phyloP scores from a whole-genome alignment of 306 rosid genomes.

The Vicia villosa region DNA sequence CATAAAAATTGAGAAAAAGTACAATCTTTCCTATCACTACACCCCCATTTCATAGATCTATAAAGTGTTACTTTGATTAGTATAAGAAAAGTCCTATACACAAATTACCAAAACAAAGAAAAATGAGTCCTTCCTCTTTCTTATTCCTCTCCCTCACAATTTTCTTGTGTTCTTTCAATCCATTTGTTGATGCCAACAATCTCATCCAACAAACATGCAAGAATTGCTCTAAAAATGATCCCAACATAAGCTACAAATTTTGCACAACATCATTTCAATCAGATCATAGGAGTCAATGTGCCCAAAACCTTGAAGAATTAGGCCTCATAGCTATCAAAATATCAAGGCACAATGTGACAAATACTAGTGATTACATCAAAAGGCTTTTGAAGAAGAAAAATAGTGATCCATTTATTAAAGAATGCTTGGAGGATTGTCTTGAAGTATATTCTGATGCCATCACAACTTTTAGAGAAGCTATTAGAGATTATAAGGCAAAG shows the following conservation, averaged over 20 bases:
- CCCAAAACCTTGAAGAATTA: conserved; percentile 44
- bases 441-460: conserved; percentile 55
- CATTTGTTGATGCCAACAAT: conserved; percentile 19
- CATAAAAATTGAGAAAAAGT: conserved; percentile 14
- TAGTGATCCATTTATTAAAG: conserved; percentile 34
- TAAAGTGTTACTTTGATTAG: not conserved
- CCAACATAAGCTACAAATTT: conserved; percentile 65
- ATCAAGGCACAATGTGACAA: conserved; percentile 46
- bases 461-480: conserved; percentile 44
- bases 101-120: not conserved
- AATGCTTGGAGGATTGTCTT: conserved; percentile 61
- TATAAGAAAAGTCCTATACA: not conserved
- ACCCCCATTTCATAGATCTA: conserved; percentile 4
- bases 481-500: conserved; percentile 46
- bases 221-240: conserved; percentile 52
- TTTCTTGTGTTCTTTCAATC: conserved; percentile 18
- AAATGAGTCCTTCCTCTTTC: conserved; percentile 31
- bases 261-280: conserved; percentile 58
- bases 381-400: conserved; percentile 43
- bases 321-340: conserved; percentile 59
- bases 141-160: conserved; percentile 31
- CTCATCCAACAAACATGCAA: conserved; percentile 63
- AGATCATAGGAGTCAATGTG: conserved; percentile 20
- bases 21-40: conserved; percentile 15
- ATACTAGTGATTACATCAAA: conserved; percentile 45